Evolutionary conservation across 495 filamentous ascomycete genomes (phyloP).

Genomic region (Aspergillus biplanus): DNA sequence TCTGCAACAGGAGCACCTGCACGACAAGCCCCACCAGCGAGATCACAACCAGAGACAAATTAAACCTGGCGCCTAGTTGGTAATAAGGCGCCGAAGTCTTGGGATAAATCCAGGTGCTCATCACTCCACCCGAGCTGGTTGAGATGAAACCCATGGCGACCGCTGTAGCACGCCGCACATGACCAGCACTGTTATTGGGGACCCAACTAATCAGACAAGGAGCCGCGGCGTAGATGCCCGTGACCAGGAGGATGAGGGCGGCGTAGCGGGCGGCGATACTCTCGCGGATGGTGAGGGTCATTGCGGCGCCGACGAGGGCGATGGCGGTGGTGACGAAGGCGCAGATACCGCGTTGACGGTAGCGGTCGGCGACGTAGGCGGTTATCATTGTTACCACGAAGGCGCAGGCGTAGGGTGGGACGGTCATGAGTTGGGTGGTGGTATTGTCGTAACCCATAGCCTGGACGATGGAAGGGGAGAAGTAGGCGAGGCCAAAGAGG

Average conservation of each 20-base stretch:
- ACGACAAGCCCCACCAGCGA: conserved; percentile 11
- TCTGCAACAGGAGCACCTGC: conserved; percentile 12
- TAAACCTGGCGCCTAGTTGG: conserved; percentile 13
- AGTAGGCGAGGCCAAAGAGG: conserved; percentile 21
- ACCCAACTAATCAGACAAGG: conserved; percentile 22
- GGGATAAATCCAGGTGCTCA: conserved; percentile 25
- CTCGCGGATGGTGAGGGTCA: conserved; percentile 6
- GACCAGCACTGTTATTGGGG: conserved; percentile 18
- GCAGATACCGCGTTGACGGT: conserved; percentile 14
- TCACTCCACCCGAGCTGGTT: conserved; percentile 16
- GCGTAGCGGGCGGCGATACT: conserved; percentile 12
- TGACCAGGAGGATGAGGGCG: conserved; percentile 17
- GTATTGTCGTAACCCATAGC: conserved; percentile 15
- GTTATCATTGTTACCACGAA: conserved; percentile 19
- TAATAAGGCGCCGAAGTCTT: conserved; percentile 18
- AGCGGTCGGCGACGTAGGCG: conserved; percentile 17
- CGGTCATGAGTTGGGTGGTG: conserved; percentile 12
- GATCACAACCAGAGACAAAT: conserved; percentile 10
- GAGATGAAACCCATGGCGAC: conserved; percentile 18
- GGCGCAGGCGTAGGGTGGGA: conserved; percentile 15
- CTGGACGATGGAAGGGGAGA: conserved; percentile 18
- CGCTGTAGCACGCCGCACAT: conserved; percentile 15
- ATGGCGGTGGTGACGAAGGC: conserved; percentile 16
- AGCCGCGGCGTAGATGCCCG: conserved; percentile 17
- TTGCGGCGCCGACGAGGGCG: conserved; percentile 12